phyloP scores from a whole-genome alignment of 1,139 yeast genomes.

The Taphrina flavorubra region DNA sequence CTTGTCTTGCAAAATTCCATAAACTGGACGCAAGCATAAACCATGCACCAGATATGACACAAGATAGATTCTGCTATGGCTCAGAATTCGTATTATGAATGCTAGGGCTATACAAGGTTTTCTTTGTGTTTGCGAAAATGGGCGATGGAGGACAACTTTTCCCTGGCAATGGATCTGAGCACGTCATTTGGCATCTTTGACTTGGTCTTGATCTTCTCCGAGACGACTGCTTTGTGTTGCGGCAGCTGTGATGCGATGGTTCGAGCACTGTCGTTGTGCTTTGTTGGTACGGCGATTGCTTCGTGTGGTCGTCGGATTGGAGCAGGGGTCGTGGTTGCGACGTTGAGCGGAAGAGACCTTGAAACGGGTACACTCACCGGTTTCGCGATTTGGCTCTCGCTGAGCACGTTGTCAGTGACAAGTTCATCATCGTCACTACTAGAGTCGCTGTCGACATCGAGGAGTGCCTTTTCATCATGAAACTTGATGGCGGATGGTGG shows the following conservation, averaged over 20 bases:
- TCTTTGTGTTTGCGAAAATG: conserved; percentile 16
- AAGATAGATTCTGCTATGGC: too few relatives aligned
- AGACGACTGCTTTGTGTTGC: neutral
- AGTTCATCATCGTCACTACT: neutral
- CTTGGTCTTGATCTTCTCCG: neutral
- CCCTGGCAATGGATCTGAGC: conserved; percentile 12
- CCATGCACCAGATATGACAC: too few relatives aligned
- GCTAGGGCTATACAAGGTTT: neutral
- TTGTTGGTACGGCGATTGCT: too few relatives aligned
- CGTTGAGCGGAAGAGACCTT: neutral
- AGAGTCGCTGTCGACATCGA: neutral
- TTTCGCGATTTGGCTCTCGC: neutral
- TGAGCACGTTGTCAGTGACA: neutral
- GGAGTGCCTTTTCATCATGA: neutral
- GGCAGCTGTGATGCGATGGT: neutral
- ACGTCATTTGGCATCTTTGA: conserved; percentile 16
- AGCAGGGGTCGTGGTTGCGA: neutral
- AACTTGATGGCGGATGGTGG: conserved; percentile 12
- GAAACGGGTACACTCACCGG: neutral
- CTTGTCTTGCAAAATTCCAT: too few relatives aligned
- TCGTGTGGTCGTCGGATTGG: neutral
- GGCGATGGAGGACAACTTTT: conserved; percentile 9
- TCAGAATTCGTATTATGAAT: too few relatives aligned
- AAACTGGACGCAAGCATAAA: too few relatives aligned
- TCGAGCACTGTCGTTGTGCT: neutral